Evolutionary conservation across 2,329 filamentous ascomycete species (phyloP).

Genomic region (Penicillium sp.): DNA sequence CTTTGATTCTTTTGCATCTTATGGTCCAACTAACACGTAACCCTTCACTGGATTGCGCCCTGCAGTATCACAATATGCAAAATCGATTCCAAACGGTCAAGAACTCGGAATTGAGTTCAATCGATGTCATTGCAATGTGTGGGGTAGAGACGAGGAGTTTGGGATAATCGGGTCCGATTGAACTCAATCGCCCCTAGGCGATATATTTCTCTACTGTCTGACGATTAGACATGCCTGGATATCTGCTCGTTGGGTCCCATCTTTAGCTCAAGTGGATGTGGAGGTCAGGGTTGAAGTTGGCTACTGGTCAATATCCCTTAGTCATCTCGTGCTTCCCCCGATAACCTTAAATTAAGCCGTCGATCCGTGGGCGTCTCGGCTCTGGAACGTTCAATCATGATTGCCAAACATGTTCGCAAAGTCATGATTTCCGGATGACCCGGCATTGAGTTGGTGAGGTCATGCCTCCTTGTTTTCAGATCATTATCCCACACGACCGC

Average conservation of each 20-base stretch:
- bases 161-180: not conserved
- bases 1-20: not conserved
- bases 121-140: slow-evolving; percentile 5
- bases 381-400: not conserved
- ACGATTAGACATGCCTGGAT: not conserved
- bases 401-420: not conserved
- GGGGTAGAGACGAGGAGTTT: slow-evolving; percentile 1
- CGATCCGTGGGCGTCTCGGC: not conserved
- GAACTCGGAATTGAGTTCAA: not conserved
- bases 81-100: not conserved
- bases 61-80: not conserved
- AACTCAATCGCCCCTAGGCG: not conserved
- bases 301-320: slow-evolving; percentile 2
- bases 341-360: slow-evolving; percentile 5
- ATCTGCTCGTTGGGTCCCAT: not conserved
- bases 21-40: not conserved
- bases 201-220: not conserved
- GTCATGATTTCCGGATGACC: not conserved
- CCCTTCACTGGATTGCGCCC: not conserved
- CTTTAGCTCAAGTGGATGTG: not conserved
- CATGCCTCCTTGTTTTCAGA: not conserved
- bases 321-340: not conserved
- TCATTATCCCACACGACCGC: not conserved
- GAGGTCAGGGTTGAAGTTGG: not conserved
- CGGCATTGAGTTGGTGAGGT: slow-evolving; percentile 3